Conservation (phyloP, 352 stramenopile genomes). For the Pilasporangium apinafurcum region DNA sequence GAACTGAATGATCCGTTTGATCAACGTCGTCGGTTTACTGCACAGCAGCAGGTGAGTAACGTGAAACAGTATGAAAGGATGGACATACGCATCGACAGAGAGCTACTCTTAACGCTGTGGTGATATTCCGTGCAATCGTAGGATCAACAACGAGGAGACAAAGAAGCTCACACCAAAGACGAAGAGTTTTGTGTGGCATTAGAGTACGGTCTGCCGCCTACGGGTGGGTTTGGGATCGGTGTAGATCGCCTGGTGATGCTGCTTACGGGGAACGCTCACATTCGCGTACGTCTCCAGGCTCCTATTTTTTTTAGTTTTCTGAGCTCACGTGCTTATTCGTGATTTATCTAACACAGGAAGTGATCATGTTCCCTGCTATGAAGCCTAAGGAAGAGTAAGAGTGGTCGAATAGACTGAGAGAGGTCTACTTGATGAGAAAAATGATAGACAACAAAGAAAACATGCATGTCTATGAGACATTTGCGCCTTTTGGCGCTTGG, state of each 20-base stretch:
- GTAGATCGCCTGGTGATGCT: conserved; percentile 99
- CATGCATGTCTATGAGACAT: no score
- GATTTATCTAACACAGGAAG: conserved; percentile 79
- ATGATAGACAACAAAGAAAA: no score
- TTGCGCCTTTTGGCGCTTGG: no score
- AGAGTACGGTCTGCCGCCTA: conserved; percentile 97
- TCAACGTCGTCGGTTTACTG: conserved; percentile 94
- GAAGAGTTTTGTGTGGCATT: conserved; percentile 97
- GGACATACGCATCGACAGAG: neutral
- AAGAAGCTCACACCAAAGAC: conserved; percentile 91
- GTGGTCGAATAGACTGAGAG: no score
- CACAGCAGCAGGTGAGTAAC: conserved; percentile 76
- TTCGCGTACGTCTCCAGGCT: conserved; percentile 56
- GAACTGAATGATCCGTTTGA: conserved; percentile 98
- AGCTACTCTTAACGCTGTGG: neutral
- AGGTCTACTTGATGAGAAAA: no score
- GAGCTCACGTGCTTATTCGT: no score
- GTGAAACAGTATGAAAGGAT: neutral
- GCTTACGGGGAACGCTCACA: conserved; percentile 97
- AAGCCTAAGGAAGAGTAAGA: conserved; percentile 84
- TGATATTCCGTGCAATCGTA: neutral
- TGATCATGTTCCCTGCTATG: conserved; percentile 99
- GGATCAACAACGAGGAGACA: conserved; percentile 73
- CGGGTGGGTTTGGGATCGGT: conserved; percentile 95
- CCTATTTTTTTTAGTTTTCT: neutral